Percentiles rank a stretch among this genome's conserved stretches.
Conservation (phyloP, 768 basidiomycete species). For the Boletus edulis region DNA sequence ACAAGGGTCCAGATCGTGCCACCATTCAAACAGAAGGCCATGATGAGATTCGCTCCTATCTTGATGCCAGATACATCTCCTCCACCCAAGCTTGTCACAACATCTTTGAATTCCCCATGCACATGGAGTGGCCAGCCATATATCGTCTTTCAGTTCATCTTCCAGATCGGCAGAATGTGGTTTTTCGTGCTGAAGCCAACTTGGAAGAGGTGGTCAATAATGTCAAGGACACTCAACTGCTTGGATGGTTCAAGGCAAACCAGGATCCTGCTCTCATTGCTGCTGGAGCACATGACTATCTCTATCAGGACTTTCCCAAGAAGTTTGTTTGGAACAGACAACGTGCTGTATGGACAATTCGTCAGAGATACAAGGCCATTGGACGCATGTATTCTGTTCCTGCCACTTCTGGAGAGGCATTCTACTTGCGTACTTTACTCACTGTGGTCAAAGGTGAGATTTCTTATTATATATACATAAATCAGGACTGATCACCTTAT, state of each 20-base stretch:
- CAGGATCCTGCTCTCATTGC: neutral
- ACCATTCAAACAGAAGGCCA: too few species aligned
- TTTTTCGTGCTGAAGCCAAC: neutral
- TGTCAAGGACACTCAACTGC: neutral
- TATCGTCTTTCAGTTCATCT: too few species aligned
- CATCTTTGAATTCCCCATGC: too few species aligned
- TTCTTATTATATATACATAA: too few species aligned
- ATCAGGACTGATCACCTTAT: neutral
- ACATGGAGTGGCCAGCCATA: too few species aligned
- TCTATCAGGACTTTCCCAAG: conserved; percentile 24
- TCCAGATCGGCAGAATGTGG: neutral
- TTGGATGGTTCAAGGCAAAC: neutral
- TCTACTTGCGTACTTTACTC: conserved; percentile 40
- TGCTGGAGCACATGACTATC: neutral
- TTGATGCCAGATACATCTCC: too few species aligned
- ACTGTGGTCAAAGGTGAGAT: conserved; percentile 29
- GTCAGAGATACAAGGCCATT: conserved; percentile 19
- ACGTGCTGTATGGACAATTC: conserved; percentile 25
- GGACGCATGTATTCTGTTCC: conserved; percentile 6
- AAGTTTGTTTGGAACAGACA: conserved; percentile 27
- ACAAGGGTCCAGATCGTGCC: too few species aligned
- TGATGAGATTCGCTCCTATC: too few species aligned
- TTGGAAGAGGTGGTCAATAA: neutral
- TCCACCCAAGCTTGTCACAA: too few species aligned
- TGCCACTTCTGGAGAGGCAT: conserved; percentile 34